phyloP scores from a whole-genome alignment of 495 filamentous ascomycete species.

The Cercophora newfieldiana region DNA sequence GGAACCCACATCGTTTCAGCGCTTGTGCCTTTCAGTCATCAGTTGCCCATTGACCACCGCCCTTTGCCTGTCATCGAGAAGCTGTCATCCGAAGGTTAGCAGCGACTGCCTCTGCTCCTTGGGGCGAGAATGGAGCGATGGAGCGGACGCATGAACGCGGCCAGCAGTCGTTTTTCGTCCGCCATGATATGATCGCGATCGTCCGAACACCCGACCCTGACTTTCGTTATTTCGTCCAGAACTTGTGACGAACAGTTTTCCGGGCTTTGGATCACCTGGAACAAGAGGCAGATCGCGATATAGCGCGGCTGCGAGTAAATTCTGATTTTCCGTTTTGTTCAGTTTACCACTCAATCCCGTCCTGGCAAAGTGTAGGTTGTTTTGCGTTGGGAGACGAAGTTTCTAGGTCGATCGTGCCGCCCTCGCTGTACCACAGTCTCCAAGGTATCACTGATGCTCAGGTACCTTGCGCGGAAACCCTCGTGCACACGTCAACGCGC shows the following conservation, averaged over 20 bases:
- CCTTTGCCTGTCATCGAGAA: background rate
- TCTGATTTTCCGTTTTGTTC: background rate
- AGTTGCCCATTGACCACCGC: background rate
- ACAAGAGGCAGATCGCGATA: background rate
- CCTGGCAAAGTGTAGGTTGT: too few species aligned
- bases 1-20: constrained; percentile 29
- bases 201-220: background rate
- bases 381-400: too few species aligned
- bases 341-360: too few species aligned
- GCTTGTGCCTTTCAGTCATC: background rate
- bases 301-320: background rate
- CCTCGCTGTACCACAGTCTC: too few species aligned
- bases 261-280: background rate
- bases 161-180: background rate
- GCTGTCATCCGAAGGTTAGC: background rate
- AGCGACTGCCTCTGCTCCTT: background rate
- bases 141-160: background rate
- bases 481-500: too few species aligned
- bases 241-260: background rate
- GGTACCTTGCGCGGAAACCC: too few species aligned
- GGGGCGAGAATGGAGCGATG: background rate
- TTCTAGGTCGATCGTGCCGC: too few species aligned
- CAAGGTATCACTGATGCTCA: too few species aligned
- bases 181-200: constrained; percentile 1
- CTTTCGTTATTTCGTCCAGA: background rate